Base-by-base conservation (phyloP, 495 filamentous ascomycete species). In the Penicillium pulvis region DNA sequence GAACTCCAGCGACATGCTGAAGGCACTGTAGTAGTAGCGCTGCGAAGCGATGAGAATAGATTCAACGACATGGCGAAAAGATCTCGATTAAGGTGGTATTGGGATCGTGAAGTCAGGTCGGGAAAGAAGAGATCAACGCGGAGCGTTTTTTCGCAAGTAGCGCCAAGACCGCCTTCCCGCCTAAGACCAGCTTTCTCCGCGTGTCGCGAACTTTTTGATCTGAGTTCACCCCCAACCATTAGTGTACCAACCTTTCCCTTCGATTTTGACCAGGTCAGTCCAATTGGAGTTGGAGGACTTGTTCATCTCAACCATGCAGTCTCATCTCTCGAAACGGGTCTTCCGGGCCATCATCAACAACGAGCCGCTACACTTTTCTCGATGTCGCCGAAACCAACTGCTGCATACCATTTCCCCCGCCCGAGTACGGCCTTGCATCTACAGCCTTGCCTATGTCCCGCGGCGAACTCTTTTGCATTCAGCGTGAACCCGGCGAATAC, bases 301-400 rank as follows among this genome's bases (percentile, higher is more conserved):
- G 41, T 42, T 61, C 66, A 36, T n/a, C 0, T 20, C 23, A 51
- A 73, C 65, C 72, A 95, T 95, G 92, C 89, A 87, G 67, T 92
- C 91, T 72, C 88, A 91, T 67, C 83, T 96, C 62, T 87, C 90
- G 50, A 83, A 87, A 72, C 75, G 82, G 70, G 86, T 91, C 61
- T 90, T 92, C 69, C 82, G 83, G 55, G 83, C 84, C 62, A 79
- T 93, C 54, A 78, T 90, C 58, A 79, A 85, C 65, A 85, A 85
- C 72, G 80, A 87, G 66, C 82, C 85, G 55, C 71, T 87, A 64
- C 73, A 68, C 43, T 82, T 76, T 56, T 67, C 79, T 10, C 66
- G 68, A 66, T 79, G 78, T 39, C 71, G 56, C 23, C 67, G 67
- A 49, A 56, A 64, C 49, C 68, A 71, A 62, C 59, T 79, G 8